Conservation (phyloP, 495 filamentous ascomycete genomes). For the Oidiodendron maius region DNA sequence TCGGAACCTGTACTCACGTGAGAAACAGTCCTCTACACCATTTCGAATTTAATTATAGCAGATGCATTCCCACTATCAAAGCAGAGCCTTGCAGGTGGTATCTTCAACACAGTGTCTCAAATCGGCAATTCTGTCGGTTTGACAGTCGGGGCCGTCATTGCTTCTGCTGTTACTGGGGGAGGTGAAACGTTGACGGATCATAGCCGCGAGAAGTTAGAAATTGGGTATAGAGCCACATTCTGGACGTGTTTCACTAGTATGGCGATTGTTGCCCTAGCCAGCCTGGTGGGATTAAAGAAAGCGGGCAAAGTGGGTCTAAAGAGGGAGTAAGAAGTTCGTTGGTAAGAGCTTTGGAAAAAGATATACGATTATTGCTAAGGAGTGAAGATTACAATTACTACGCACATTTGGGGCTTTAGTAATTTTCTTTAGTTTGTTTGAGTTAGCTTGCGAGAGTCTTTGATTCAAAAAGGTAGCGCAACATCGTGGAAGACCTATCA, state of each 20-base stretch:
- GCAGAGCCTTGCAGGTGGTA: slow-evolving; percentile 56
- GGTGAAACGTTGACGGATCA: not conserved
- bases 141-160: slow-evolving; percentile 48
- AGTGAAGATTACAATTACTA: too few relatives aligned
- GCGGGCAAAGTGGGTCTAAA: slow-evolving; percentile 12
- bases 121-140: slow-evolving; percentile 55
- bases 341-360: too few relatives aligned
- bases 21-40: slow-evolving; percentile 51
- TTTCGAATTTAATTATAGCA: slow-evolving; percentile 55
- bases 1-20: too few relatives aligned
- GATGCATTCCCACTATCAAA: slow-evolving; percentile 47
- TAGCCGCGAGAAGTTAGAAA: slow-evolving; percentile 30
- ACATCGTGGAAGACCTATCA: too few relatives aligned
- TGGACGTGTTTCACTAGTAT: slow-evolving; percentile 48
- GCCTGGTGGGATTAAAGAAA: not conserved
- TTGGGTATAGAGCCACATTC: slow-evolving; percentile 53
- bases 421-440: too few relatives aligned
- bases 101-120: slow-evolving; percentile 58
- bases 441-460: too few relatives aligned
- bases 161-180: slow-evolving; percentile 37
- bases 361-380: too few relatives aligned
- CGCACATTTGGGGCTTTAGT: too few relatives aligned
- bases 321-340: too few relatives aligned
- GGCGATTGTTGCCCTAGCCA: not conserved
- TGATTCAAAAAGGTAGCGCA: too few relatives aligned